Conservation (phyloP, 768 basidiomycete species). For the Tylopilus rubrobrunneus region DNA sequence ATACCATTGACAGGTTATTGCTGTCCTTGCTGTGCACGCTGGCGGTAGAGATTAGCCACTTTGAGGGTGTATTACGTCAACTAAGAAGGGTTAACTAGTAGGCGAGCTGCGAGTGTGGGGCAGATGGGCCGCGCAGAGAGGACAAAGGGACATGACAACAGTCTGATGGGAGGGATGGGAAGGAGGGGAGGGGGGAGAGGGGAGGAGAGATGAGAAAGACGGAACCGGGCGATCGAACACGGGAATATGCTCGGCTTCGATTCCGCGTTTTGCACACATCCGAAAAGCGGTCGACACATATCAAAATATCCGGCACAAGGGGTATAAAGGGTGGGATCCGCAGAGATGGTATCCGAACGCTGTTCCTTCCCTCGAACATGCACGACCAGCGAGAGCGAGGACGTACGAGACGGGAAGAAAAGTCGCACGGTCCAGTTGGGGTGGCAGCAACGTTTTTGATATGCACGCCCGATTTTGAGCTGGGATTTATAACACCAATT, state of each 20-base stretch:
- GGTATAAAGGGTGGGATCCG: conserved; percentile 14
- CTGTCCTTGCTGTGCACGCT: neutral
- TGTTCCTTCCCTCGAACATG: conserved; percentile 1
- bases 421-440: conserved; percentile 24
- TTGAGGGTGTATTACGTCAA: neutral
- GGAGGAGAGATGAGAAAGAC: neutral
- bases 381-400: neutral
- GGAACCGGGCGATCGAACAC: conserved; percentile 12
- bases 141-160: neutral
- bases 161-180: too few species aligned
- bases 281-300: conserved; percentile 15
- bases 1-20: too few species aligned
- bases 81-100: too few species aligned
- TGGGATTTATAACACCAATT: conserved; percentile 29
- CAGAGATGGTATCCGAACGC: neutral
- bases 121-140: neutral
- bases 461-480: conserved; percentile 31
- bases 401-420: conserved; percentile 19
- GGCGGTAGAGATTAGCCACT: neutral
- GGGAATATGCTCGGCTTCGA: conserved; percentile 18
- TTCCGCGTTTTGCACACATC: conserved; percentile 13
- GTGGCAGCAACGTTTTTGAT: conserved; percentile 30
- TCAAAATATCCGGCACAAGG: conserved; percentile 12
- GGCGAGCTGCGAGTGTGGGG: too few species aligned
- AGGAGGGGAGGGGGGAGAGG: neutral